Evolutionary conservation across 768 basidiomycete species (phyloP), one percentile per base, ranked within the genome.

Genomic region (Russula olivacea): DNA sequence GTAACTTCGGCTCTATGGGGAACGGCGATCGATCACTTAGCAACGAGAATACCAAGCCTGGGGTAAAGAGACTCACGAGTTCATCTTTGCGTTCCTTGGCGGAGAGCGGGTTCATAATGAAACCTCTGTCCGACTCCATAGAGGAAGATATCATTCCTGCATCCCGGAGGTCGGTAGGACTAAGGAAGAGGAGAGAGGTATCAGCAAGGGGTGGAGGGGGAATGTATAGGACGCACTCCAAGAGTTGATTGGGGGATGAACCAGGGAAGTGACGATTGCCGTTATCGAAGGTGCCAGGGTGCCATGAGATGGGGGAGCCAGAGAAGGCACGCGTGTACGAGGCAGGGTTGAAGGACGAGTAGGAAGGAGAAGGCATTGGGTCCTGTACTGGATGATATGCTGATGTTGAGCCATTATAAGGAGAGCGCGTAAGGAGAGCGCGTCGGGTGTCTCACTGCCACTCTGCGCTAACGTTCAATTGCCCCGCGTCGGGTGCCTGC

Each of bases 1-100:
- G 76, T 93, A 97, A 72, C 95, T 87, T 66, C 88, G 86, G 73
- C 90, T 91, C 84, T 88, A 28, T 28, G 28, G 28, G 28, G 28
- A 28, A 28, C 28, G 28, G 61, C n/a, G 19, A 45, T 28, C 51
- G 58, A 61, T 64, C 40, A 12, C 53, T 64, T 60, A 64, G 63
- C 63, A 60, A 64, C 63, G 48, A 40, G 47, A 47, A 50, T 1
- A 15, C 3, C 38, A 45, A 60, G 48, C 3, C 25, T 30, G 30
- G 60, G 40, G 25, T 54, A 59, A 55, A 25, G 36, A 56, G 11
- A 80, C 83, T 75, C 55, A 88, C 87, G 19, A 89, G 76, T 66
- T 92, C 90, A 65, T 86, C 87, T 69, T 90, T 86, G 55, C 81
- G 79, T 69, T 87, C 85, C 65, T 86, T 80, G 19, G 83, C 76